Evolutionary conservation across 176 grass and related monocot species (phyloP).

Genomic region (Miscanthus lutarioriparius): DNA sequence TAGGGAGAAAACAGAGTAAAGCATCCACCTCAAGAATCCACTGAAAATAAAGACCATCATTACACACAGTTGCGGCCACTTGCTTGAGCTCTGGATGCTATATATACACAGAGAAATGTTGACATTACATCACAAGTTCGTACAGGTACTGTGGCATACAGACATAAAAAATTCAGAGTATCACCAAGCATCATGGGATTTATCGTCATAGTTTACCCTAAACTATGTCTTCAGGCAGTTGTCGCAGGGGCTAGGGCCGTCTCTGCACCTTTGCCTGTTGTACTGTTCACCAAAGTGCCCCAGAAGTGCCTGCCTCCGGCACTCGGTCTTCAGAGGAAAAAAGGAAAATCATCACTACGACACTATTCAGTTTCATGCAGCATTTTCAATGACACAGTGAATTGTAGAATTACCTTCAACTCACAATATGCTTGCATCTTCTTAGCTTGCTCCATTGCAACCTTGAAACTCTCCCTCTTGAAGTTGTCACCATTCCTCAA

Average conservation of each 20-base stretch:
- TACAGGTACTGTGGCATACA: not conserved
- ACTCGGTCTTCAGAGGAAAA: slow-evolving; percentile 59
- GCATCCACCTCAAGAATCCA: no score
- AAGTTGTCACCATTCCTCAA: slow-evolving; percentile 50
- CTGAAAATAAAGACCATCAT: no score
- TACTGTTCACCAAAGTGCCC: slow-evolving; percentile 84
- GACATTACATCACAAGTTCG: not conserved
- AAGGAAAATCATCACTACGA: not conserved
- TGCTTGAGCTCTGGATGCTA: no score
- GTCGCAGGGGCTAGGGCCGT: slow-evolving; percentile 77
- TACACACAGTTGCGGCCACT: no score
- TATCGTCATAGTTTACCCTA: not conserved
- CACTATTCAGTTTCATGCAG: not conserved
- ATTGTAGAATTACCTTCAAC: slow-evolving; percentile 65
- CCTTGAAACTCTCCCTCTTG: slow-evolving; percentile 68
- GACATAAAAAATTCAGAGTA: not conserved
- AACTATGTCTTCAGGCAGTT: slow-evolving; percentile 62
- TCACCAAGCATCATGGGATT: not conserved
- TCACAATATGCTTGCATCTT: slow-evolving; percentile 92
- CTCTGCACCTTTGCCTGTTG: slow-evolving; percentile 57
- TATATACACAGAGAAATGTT: not conserved
- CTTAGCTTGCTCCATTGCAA: slow-evolving; percentile 83
- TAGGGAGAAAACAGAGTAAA: no score
- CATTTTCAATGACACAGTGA: not conserved
- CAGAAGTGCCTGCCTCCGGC: slow-evolving; percentile 74